Base-by-base conservation (phyloP, 2,329 filamentous ascomycete genomes). In the Rhytidhysteron rufulum region DNA sequence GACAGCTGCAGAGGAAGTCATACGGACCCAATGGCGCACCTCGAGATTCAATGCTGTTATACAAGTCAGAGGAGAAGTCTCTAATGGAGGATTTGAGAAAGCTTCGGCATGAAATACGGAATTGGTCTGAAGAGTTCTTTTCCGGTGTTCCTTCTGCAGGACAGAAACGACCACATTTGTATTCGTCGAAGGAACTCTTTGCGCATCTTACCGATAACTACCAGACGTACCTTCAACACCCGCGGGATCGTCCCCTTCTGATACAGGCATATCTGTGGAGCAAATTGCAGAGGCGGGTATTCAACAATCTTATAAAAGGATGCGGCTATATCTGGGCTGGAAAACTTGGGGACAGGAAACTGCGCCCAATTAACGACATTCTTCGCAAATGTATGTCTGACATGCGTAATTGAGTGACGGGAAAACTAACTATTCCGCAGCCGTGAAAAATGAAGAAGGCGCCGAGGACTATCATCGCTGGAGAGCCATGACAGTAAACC, bases 311-410 rank as follows among this genome's bases (percentile, higher is more conserved):
- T 37, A 42, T 55, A 25, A 62, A 60, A 30, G 62, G 61, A 16
- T 58, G 58, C 39, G 62, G 62, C 22, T 65, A 65, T 39, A 48
- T 63, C 8, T 65, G 62, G 62, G 62, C 62, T 1, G 62, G 60
- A 21, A 62, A 58, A 37, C 48, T 64, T n/a, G 62, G 62, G 17
- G 61, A 65, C 44, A 53, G 56, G 35, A 62, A 62, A 19, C 47
- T 65, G 7, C 57, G 62, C 2, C 53, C 57, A 8, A 49, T 65
- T 38, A 64, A 65, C 37, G 62, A 65, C 37, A 62, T 57, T 3
- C 45, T 65, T 31, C 52, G 62, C 16, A 62, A 63, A 54, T 59
- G 60, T 60, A 51, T 27, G 37, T 33, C 41, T 32, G 29, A 42
- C 31, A 16, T 11, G 17, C 16, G 30, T 25, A 18, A 33, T n/a